Evolutionary conservation across 1,284 basidiomycete species (phyloP).

Genomic region (Cryptococcus deneoformans): DNA sequence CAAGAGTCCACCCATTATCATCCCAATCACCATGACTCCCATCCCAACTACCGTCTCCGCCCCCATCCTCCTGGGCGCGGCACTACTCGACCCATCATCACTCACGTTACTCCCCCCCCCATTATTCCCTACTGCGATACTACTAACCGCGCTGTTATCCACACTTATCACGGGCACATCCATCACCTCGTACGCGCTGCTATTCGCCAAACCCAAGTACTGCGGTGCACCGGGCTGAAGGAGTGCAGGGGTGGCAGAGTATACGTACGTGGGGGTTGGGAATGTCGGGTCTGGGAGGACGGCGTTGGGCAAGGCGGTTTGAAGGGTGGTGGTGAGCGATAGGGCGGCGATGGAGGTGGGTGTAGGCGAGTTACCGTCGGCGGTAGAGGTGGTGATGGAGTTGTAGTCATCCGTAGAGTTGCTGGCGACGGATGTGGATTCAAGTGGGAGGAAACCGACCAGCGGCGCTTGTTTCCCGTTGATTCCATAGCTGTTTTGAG

Average conservation of each 20-base stretch:
- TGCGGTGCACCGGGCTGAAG: slow-evolving; percentile 52
- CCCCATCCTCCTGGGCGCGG: neutral
- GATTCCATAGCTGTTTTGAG: slow-evolving; percentile 44
- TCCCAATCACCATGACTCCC: neutral
- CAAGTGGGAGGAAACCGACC: slow-evolving; percentile 42
- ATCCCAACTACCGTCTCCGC: neutral
- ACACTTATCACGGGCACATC: slow-evolving; percentile 23
- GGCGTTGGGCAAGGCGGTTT: slow-evolving; percentile 72
- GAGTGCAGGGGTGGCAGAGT: slow-evolving; percentile 52
- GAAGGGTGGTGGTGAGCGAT: slow-evolving; percentile 60
- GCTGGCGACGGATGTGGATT: slow-evolving; percentile 6
- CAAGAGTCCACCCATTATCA: too few species aligned
- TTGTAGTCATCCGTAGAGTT: neutral
- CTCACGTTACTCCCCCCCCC: neutral
- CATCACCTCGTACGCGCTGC: slow-evolving; percentile 19
- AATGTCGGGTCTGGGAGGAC: slow-evolving; percentile 65
- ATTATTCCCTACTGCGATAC: neutral
- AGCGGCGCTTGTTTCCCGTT: slow-evolving; percentile 38
- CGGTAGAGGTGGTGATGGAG: slow-evolving; percentile 1
- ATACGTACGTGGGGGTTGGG: slow-evolving; percentile 64
- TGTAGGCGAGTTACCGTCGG: slow-evolving; percentile 19
- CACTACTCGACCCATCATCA: neutral
- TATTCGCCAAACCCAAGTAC: slow-evolving; percentile 30
- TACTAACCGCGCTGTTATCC: slow-evolving; percentile 5
- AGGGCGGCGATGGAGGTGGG: slow-evolving; percentile 46